Base-by-base conservation (phyloP, 257 asterid species). In the Gardenia jasminoides region DNA sequence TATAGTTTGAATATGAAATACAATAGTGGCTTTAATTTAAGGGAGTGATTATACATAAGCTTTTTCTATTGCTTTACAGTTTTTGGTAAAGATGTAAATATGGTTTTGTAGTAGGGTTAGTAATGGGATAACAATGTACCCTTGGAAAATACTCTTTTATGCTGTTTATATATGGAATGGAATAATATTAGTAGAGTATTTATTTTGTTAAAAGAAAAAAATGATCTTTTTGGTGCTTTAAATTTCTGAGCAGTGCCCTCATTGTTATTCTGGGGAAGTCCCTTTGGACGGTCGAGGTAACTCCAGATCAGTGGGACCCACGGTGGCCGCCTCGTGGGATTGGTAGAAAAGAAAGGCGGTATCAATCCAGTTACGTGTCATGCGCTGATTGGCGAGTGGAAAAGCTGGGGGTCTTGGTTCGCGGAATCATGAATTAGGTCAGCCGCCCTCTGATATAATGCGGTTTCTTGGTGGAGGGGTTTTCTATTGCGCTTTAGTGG, bases 381-480 rank as follows among this genome's bases (percentile, higher is more conserved):
- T 10, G 1, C 0, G 3, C 3, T 62, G 77, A 74, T 79, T 86
- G 82, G 80, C 0, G 22, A 0, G 1, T 9, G 39, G 0, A 47
- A 47, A 79, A 72, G 89, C 82, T 48, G 54, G 79, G 86, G 75
- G 88, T 87, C 82, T 79, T 80, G 84, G 76, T 82, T 84, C 79
- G 74, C 81, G 87, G 85, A 86, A 87, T 82, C 44, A 50, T 43
- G 58, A 78, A 67, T 78, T 85, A 44, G 89, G 93, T 85, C 84
- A 80, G 87, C 88, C 86, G 87, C 74, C 88, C 86, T 76, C 77
- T 54, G 46, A 33, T 62, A 78, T 81, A 78, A 76, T 74, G 69
- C 77, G 70, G 83, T 88, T 88, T 78, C 90, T 85, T 83, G 89
- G 91, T 84, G 88, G 87, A 82, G 89, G 85, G 88, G 91, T 77